These are phyloP conservation scores for Phytophthora nicotianae DNA, from an alignment of 352 stramenopile genomes.

Conservation along the genomic window DNA sequence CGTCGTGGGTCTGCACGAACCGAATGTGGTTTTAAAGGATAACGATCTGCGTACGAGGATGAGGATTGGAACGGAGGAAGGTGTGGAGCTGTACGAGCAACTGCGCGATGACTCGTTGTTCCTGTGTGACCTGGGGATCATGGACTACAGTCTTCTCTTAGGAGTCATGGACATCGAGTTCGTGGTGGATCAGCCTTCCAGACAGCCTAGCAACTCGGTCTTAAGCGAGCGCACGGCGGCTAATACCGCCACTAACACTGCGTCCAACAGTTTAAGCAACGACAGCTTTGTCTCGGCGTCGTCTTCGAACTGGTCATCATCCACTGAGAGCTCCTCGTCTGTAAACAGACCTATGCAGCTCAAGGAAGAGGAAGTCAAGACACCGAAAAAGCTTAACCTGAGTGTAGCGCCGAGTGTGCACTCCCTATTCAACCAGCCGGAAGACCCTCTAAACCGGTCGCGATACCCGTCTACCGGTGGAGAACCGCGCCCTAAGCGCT, in stretches of 20 bases:
- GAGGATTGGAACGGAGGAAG: conserved; percentile 66
- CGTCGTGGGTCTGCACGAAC: conserved; percentile 78
- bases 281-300: conserved; percentile 50
- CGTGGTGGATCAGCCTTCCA: conserved; percentile 59
- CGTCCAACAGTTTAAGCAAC: conserved; percentile 30
- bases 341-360: conserved; percentile 22
- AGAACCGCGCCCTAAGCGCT: conserved; percentile 39
- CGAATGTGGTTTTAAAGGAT: conserved; percentile 89
- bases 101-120: conserved; percentile 80
- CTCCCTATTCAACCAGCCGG: conserved; percentile 34
- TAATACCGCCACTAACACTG: conserved; percentile 25
- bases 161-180: conserved; percentile 88
- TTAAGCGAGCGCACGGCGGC: conserved; percentile 26
- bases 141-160: conserved; percentile 92
- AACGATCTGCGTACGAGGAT: conserved; percentile 85
- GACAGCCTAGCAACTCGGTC: conserved; percentile 40
- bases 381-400: conserved; percentile 13
- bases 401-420: conserved; percentile 37
- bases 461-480: conserved; percentile 21
- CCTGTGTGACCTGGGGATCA: conserved; percentile 79
- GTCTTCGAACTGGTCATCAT: conserved; percentile 35
- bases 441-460: conserved; percentile 28
- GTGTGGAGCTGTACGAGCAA: conserved; percentile 65
- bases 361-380: conserved; percentile 17
- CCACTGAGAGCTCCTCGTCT: conserved; percentile 25